Evolutionary conservation across 2,329 filamentous ascomycete genomes (phyloP).

Genomic region (Fusarium veterinarium): DNA sequence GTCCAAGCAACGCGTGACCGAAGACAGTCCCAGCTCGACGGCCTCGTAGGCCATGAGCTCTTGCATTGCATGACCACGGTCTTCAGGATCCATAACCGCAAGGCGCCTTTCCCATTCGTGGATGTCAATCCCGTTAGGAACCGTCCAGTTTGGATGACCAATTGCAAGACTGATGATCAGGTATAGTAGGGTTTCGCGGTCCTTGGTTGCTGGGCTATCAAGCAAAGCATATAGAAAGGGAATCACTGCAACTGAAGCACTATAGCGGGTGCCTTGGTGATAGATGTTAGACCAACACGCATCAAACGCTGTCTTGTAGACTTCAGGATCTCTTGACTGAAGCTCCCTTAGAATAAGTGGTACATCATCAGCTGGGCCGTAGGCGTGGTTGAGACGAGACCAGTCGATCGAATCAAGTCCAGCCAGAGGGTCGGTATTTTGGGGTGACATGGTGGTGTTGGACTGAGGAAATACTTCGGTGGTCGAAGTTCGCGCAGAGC

Average conservation of each 20-base stretch:
- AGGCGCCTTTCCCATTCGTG: background rate
- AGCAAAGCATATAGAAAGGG: background rate
- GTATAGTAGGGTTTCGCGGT: background rate
- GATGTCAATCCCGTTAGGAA: background rate
- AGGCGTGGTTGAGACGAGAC: background rate
- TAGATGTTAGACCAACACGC: background rate
- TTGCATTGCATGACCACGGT: rapidly evolving
- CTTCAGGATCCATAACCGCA: rapidly evolving
- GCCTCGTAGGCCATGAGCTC: background rate
- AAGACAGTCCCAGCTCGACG: background rate
- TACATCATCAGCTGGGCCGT: background rate
- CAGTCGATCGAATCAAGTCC: background rate
- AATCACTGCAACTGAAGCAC: background rate
- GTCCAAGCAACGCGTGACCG: rapidly evolving
- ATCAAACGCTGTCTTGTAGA: background rate
- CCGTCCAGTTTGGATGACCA: background rate
- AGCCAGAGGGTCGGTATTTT: rapidly evolving
- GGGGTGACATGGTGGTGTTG: background rate
- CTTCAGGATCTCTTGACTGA: background rate
- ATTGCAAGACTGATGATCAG: background rate
- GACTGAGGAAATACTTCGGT: too few species aligned
- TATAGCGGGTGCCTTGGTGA: background rate
- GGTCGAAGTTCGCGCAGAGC: too few species aligned
- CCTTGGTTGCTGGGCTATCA: background rate
- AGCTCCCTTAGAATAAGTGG: background rate